A percentile compares a stretch with the other conserved stretches of the same genome.
phyloP scores from a whole-genome alignment of 305 asterid genomes.

The Nicotiana rustica region DNA sequence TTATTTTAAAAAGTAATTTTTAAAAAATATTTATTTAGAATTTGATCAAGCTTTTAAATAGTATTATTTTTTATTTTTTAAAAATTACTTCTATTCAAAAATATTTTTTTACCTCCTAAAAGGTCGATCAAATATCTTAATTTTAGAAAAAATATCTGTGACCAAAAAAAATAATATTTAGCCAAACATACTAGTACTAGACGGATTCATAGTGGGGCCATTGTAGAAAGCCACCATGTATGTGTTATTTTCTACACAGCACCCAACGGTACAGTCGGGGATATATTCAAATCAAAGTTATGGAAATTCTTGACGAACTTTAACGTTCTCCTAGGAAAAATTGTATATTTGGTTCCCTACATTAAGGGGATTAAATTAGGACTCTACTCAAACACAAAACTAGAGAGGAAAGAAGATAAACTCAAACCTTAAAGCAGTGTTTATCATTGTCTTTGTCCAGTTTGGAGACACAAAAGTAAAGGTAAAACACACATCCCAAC shows the following conservation, averaged over 20 bases:
- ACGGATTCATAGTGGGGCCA: neutral
- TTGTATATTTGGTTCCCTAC: neutral
- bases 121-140: too few species aligned
- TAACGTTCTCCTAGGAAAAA: neutral
- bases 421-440: slow-evolving; percentile 4
- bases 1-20: too few species aligned
- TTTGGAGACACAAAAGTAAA: neutral
- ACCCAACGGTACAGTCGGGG: slow-evolving; percentile 2
- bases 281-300: slow-evolving; percentile 24
- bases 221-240: neutral
- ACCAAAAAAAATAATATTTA: too few species aligned
- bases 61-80: too few species aligned
- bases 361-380: slow-evolving; percentile 17
- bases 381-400: neutral
- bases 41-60: too few species aligned
- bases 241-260: neutral
- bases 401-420: neutral
- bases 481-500: slow-evolving; percentile 31
- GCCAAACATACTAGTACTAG: neutral
- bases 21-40: too few species aligned
- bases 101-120: too few species aligned
- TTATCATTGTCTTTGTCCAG: neutral
- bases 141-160: too few species aligned
- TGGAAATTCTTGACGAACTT: slow-evolving; percentile 22
- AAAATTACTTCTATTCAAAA: too few species aligned